Evolutionary conservation across 2,329 filamentous ascomycete genomes (phyloP).

Genomic region (Grosmannia huntii): DNA sequence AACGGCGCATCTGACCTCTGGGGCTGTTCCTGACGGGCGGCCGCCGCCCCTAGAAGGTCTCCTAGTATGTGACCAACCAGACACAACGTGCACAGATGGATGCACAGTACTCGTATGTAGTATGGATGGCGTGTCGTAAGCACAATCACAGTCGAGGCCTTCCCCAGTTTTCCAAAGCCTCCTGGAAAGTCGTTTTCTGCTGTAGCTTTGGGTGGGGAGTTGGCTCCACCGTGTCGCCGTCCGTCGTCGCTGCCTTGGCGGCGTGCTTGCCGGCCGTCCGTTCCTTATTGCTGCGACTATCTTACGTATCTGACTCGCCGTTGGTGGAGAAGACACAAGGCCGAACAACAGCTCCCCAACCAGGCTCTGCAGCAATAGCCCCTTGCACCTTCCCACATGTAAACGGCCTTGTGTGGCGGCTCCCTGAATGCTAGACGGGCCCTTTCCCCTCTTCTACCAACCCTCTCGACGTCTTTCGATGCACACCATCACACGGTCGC

Average conservation of each 20-base stretch:
- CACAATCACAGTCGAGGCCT: neutral
- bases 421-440: neutral
- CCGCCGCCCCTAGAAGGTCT: neutral
- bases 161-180: constrained; percentile 6
- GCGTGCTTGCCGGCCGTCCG: neutral
- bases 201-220: constrained; percentile 3
- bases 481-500: neutral
- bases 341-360: neutral
- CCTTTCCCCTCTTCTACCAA: neutral
- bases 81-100: neutral
- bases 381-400: neutral
- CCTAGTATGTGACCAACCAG: neutral
- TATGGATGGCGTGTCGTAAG: neutral
- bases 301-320: neutral
- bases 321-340: neutral
- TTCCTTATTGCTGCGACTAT: neutral
- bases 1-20: neutral
- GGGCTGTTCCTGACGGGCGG: neutral
- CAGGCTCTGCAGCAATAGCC: neutral
- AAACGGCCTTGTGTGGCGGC: neutral
- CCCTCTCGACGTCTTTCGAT: neutral
- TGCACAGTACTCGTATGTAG: neutral
- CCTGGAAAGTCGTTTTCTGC: neutral
- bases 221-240: neutral
- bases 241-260: neutral